Percentiles rank a stretch among this genome's conserved stretches.
Evolutionary conservation across 352 stramenopile species (phyloP).

Genomic region (Globisporangium mamillatum): DNA sequence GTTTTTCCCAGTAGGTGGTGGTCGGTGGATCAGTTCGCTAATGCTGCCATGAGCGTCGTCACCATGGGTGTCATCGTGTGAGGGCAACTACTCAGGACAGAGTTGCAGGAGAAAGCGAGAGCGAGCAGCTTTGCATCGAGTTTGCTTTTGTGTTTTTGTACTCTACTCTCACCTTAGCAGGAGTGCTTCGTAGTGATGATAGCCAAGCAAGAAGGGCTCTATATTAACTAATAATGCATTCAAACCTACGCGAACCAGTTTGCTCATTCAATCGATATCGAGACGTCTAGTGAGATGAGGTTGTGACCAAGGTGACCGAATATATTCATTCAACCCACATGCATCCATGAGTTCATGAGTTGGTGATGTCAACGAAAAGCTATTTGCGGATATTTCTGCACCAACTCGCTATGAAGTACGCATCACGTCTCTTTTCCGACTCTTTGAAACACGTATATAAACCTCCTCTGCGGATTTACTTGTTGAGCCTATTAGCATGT

Average conservation of each 20-base stretch:
- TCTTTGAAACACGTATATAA: neutral
- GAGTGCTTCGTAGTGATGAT: neutral
- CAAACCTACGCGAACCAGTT: neutral
- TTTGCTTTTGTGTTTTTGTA: constrained; percentile 11
- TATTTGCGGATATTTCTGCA: neutral
- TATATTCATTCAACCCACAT: neutral
- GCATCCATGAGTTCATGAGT: too few species aligned
- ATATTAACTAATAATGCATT: constrained; percentile 12
- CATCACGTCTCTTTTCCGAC: neutral
- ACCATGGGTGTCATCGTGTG: neutral
- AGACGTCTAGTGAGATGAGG: neutral
- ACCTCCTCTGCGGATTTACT: neutral
- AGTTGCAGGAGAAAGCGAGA: neutral
- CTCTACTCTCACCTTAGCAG: constrained; percentile 2
- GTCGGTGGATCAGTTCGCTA: neutral
- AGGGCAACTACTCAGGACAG: neutral
- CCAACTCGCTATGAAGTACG: neutral
- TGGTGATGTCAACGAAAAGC: too few species aligned
- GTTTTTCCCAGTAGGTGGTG: neutral
- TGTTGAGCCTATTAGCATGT: neutral
- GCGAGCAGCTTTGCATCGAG: neutral
- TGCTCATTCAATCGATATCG: neutral
- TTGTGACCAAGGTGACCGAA: neutral
- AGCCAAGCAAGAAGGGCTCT: neutral
- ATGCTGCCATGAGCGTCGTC: neutral